These are phyloP conservation scores for Globisporangium radiosum DNA, from an alignment of 352 stramenopile genomes.

Conservation along the genomic window DNA sequence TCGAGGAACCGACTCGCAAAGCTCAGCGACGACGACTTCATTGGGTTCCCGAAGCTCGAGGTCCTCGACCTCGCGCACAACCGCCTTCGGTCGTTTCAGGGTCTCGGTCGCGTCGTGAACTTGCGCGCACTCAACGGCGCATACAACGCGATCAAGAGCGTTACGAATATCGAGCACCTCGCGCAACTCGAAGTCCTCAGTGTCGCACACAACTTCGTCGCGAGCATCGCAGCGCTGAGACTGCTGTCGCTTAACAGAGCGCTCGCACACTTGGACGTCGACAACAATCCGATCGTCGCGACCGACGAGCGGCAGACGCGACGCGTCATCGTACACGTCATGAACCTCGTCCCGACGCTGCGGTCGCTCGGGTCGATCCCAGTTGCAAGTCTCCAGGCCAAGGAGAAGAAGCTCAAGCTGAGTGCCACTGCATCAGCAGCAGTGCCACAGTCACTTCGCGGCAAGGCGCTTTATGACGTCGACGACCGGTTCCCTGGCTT, in stretches of 20 bases:
- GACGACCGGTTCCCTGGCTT: slow-evolving; percentile 28
- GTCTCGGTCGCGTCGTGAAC: slow-evolving; percentile 46
- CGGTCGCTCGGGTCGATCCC: slow-evolving; percentile 54
- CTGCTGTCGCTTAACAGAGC: slow-evolving; percentile 73
- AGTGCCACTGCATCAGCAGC: not conserved
- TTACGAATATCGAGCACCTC: slow-evolving; percentile 77
- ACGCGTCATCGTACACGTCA: slow-evolving; percentile 67
- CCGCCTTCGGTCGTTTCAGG: slow-evolving; percentile 43
- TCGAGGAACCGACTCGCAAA: slow-evolving; percentile 59
- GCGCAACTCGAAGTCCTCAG: slow-evolving; percentile 50
- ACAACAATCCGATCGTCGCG: slow-evolving; percentile 63
- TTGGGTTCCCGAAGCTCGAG: slow-evolving; percentile 54
- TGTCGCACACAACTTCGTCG: slow-evolving; percentile 44
- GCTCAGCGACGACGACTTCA: slow-evolving; percentile 37
- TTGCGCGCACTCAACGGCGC: slow-evolving; percentile 53
- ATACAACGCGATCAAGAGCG: slow-evolving; percentile 44
- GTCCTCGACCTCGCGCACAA: slow-evolving; percentile 61
- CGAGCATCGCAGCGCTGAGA: slow-evolving; percentile 39
- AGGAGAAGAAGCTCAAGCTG: slow-evolving; percentile 42
- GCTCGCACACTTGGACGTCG: slow-evolving; percentile 60
- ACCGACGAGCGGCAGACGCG: slow-evolving; percentile 57
- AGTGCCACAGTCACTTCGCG: slow-evolving; percentile 1
- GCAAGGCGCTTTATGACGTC: slow-evolving; percentile 38
- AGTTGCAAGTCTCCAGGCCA: slow-evolving; percentile 31
- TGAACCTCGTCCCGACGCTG: slow-evolving; percentile 69